A percentile compares a stretch with the other conserved stretches of the same genome.
Conservation (phyloP, 108 stramenopile genomes). For the Skeletonema costatum region DNA sequence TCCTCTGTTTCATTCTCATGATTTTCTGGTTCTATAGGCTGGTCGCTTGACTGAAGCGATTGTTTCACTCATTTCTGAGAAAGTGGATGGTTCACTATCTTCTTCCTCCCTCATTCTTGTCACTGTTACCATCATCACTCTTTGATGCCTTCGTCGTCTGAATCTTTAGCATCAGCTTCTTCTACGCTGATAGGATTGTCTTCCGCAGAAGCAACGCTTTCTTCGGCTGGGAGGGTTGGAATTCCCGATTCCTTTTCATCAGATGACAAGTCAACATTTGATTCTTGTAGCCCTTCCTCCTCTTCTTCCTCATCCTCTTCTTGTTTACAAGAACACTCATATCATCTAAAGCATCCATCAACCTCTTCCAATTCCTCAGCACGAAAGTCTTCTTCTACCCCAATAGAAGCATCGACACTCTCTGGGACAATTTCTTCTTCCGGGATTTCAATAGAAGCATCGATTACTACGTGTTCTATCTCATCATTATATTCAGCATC, state of each 20-base stretch:
- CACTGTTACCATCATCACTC: constrained; percentile 1
- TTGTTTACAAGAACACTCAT: background rate
- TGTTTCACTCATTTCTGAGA: background rate
- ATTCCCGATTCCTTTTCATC: background rate
- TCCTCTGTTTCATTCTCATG: constrained; percentile 11
- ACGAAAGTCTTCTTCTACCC: background rate
- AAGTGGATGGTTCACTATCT: background rate
- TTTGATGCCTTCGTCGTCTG: background rate
- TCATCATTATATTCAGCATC: background rate
- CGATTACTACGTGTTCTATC: background rate
- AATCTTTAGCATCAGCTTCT: constrained; percentile 2
- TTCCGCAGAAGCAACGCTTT: background rate
- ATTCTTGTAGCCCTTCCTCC: background rate
- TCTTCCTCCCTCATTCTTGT: background rate
- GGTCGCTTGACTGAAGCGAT: background rate
- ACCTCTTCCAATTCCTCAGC: background rate
- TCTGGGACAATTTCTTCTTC: constrained; percentile 1
- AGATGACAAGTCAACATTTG: background rate
- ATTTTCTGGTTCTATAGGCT: background rate
- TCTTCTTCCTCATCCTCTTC: background rate
- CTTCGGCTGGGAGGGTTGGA: background rate
- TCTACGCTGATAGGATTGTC: background rate
- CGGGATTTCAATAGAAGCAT: background rate
- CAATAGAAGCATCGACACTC: background rate
- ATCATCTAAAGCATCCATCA: background rate